phyloP scores from a whole-genome alignment of 108 stramenopile species.

The Cyclotella atomus region DNA sequence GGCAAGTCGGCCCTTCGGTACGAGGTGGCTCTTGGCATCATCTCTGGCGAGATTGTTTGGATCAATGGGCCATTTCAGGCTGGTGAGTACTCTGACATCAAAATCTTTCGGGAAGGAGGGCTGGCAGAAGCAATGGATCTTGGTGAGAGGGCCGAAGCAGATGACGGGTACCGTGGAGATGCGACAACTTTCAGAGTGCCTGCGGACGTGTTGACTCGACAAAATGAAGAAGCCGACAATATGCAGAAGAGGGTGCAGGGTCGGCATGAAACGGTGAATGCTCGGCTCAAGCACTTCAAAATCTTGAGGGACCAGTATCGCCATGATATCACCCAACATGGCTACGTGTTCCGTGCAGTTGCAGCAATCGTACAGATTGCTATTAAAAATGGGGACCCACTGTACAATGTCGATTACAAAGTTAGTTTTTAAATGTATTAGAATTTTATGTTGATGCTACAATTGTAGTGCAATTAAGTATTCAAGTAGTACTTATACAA shows the following conservation, averaged over 20 bases:
- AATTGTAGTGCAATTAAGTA: no score
- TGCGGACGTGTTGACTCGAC: background rate
- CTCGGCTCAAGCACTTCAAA: slow-evolving; percentile 34
- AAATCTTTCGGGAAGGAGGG: slow-evolving; percentile 20
- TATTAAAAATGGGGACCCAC: background rate
- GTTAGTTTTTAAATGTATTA: no score
- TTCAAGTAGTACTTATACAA: no score
- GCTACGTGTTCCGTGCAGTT: slow-evolving; percentile 11
- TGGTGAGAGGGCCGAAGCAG: slow-evolving; percentile 35
- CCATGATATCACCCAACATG: slow-evolving; percentile 13
- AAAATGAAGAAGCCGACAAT: background rate
- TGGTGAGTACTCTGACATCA: slow-evolving; percentile 27
- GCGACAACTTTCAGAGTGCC: background rate
- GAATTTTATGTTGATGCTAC: no score
- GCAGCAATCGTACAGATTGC: background rate
- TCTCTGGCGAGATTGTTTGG: slow-evolving; percentile 35
- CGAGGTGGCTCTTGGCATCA: slow-evolving; percentile 39
- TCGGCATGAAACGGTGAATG: slow-evolving; percentile 51
- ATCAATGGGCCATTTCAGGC: slow-evolving; percentile 38
- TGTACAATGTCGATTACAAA: background rate
- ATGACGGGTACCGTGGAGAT: slow-evolving; percentile 31
- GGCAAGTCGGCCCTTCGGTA: slow-evolving; percentile 38
- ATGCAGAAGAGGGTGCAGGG: slow-evolving; percentile 24
- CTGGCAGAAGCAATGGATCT: slow-evolving; percentile 16
- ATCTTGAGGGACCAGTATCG: background rate